These are phyloP conservation scores for Colletotrichum truncatum DNA, from an alignment of 2,329 filamentous ascomycete genomes.

Conservation along the genomic window DNA sequence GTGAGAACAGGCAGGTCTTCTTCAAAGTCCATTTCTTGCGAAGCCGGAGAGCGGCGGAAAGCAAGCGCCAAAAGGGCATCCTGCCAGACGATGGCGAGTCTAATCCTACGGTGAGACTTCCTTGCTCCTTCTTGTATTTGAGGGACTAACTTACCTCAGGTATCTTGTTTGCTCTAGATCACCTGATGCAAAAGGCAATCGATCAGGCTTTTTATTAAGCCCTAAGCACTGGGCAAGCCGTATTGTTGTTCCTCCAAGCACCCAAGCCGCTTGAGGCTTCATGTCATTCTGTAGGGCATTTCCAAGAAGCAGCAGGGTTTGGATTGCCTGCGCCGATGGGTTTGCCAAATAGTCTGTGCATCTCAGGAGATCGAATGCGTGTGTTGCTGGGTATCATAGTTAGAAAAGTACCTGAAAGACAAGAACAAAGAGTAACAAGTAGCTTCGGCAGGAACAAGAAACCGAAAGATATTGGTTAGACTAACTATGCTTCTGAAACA, in stretches of 20 bases:
- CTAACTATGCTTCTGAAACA: neutral
- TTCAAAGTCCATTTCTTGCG: slow-evolving; percentile 19
- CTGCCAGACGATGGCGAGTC: slow-evolving; percentile 16
- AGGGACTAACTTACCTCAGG: neutral
- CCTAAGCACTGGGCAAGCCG: slow-evolving; percentile 21
- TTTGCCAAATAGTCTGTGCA: neutral
- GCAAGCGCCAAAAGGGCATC: slow-evolving; percentile 20
- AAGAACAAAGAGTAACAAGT: neutral
- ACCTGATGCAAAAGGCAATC: neutral
- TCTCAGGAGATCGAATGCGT: neutral
- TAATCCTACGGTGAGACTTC: neutral
- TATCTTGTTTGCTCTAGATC: neutral
- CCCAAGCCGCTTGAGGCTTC: slow-evolving; percentile 29
- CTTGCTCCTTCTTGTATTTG: neutral
- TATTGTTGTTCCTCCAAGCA: slow-evolving; percentile 19
- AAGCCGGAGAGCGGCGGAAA: slow-evolving; percentile 18
- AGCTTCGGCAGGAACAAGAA: neutral
- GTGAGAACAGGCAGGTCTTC: neutral
- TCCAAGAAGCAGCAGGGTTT: slow-evolving; percentile 9
- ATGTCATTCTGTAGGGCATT: slow-evolving; percentile 27
- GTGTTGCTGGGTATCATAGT: neutral
- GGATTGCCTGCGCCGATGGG: neutral
- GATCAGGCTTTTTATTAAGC: neutral
- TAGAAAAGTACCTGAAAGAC: neutral
- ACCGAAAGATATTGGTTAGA: neutral